Evolutionary conservation across 2,329 filamentous ascomycete genomes (phyloP).

Genomic region (Tolypocladium sp.): DNA sequence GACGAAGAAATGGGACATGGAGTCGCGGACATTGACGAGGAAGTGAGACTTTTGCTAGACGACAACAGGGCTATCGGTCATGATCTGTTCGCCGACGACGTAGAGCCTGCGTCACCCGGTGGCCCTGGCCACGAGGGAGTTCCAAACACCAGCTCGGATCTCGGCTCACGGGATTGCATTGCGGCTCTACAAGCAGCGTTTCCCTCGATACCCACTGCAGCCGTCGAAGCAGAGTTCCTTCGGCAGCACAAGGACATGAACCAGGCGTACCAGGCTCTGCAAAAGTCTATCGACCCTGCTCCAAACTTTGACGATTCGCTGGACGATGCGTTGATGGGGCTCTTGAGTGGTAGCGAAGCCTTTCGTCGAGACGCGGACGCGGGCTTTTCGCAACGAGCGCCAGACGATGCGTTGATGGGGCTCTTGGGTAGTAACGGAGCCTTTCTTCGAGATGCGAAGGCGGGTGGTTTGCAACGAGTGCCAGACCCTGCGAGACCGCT

Average conservation of each 20-base stretch:
- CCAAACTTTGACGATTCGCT: slow-evolving; percentile 23
- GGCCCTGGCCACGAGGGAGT: neutral
- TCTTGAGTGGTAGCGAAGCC: slow-evolving; percentile 1
- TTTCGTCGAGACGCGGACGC: neutral
- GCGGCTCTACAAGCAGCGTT: slow-evolving; percentile 32
- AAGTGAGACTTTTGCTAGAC: slow-evolving; percentile 32
- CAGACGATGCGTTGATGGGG: slow-evolving; percentile 14
- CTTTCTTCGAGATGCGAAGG: neutral
- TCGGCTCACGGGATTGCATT: slow-evolving; percentile 20
- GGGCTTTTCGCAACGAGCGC: too few relatives aligned
- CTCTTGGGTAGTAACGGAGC: slow-evolving; percentile 1
- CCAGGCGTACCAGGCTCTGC: slow-evolving; percentile 27
- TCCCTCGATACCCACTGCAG: slow-evolving; percentile 24
- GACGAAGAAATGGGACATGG: neutral
- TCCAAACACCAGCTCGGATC: slow-evolving; percentile 5
- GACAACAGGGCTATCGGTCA: slow-evolving; percentile 25
- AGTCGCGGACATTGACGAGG: slow-evolving; percentile 18
- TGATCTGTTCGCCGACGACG: slow-evolving; percentile 6
- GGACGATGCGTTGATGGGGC: slow-evolving; percentile 15
- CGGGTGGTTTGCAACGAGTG: neutral
- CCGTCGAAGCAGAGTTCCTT: slow-evolving; percentile 26
- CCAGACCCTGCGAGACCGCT: slow-evolving; percentile 13
- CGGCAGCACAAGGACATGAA: slow-evolving; percentile 24
- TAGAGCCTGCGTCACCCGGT: neutral
- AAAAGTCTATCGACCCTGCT: slow-evolving; percentile 19